Conservation (phyloP, 495 filamentous ascomycete species). For the Trichoderma gamsii region DNA sequence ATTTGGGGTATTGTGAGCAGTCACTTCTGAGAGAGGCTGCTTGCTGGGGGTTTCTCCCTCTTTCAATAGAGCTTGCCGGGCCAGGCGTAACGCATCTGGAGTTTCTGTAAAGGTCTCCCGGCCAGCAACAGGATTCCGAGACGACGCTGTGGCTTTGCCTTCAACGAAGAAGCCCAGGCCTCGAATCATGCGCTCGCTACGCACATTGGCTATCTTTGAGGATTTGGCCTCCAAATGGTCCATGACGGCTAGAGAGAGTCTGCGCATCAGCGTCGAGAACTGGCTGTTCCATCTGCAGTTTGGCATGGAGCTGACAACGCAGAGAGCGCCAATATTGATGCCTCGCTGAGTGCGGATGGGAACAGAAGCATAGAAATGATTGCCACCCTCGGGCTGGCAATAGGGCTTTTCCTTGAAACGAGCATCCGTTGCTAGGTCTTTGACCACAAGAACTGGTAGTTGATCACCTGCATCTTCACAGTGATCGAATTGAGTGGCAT, state of each 20-base stretch:
- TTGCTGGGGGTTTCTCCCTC: neutral
- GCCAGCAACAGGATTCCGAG: neutral
- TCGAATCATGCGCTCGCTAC: constrained; percentile 53
- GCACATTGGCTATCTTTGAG: constrained; percentile 50
- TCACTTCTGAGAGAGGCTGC: neutral
- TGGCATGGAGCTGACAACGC: constrained; percentile 55
- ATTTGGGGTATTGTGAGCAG: neutral
- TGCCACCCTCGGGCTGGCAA: constrained; percentile 37
- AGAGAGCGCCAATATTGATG: constrained; percentile 66
- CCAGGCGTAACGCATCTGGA: neutral
- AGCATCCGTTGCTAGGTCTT: constrained; percentile 46
- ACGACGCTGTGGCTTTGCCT: constrained; percentile 30
- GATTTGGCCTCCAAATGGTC: constrained; percentile 55
- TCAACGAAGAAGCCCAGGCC: constrained; percentile 62
- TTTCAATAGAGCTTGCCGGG: neutral
- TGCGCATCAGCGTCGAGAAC: constrained; percentile 37
- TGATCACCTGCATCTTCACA: constrained; percentile 21
- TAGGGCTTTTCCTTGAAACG: constrained; percentile 28
- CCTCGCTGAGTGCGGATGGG: constrained; percentile 61
- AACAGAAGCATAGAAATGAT: constrained; percentile 59
- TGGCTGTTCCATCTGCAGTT: constrained; percentile 34
- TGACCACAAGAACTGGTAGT: constrained; percentile 38
- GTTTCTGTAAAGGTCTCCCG: constrained; percentile 1
- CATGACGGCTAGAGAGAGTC: constrained; percentile 53
- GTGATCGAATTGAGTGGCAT: constrained; percentile 19